Base-by-base conservation (phyloP, 2,329 filamentous ascomycete species). In the Botrytis porri region DNA sequence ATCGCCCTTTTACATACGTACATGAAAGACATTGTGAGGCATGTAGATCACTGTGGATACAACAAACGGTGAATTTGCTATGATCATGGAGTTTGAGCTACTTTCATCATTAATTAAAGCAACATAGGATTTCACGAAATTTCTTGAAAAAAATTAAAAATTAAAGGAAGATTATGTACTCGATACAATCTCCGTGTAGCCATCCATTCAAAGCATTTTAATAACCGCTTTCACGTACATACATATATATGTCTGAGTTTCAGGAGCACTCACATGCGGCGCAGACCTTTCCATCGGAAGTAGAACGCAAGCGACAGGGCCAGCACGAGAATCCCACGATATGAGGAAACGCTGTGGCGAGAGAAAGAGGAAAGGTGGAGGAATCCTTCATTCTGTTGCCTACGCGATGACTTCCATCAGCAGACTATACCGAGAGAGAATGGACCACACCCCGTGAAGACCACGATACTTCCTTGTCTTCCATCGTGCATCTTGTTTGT, bases 321-420 rank as follows among this genome's bases (percentile, higher is more conserved):
- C 29, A 51, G 22, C 57, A 67, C 65, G 35, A 22, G 48, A 57
- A 41, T 32, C 37, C 48, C 65, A 69, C 48, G 37, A 32, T 41
- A 22, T 32, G 35, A 54, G 41, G 8, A 25, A 43, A 67, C n/a
- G n/a, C 45, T 35, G 61, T 20, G 51, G 25, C 37, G n/a, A 32
- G 48, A 60, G 62, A 69, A 72, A 48, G 37, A 48, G 70, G 70
- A 72, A 72, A 72, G 70, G 70, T 69, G 43, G 39, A 69, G 62
- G 51, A 69, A 51, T 69, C n/a, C 51, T 43, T 43, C 25, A 29
- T 45, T 39, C 41, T 67, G 48, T 45, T 66, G 70, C 63, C 51
- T 72, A 35, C 51, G 20, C 39, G 5, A 60, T 18, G 39, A 39
- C 32, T 39, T 61, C 45, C 48, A 60, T 69, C 63, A 69, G 63